Conservation (phyloP, 345 rosid genomes). For the Citrus medica region DNA sequence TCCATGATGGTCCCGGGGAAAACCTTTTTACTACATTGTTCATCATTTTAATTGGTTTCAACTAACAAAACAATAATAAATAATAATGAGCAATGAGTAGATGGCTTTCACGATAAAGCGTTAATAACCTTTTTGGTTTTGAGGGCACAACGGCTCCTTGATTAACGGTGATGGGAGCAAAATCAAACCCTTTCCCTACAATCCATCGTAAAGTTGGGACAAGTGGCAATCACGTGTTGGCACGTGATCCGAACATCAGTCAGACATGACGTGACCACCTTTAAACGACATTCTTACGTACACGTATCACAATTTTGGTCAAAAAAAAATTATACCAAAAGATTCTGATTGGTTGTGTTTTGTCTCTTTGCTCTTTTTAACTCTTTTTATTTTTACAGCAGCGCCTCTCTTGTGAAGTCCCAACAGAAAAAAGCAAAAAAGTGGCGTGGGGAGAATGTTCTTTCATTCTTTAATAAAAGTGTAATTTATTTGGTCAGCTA, state of each 20-base stretch:
- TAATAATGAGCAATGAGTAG: not conserved
- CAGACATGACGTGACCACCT: not conserved
- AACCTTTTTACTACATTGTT: too few relatives aligned
- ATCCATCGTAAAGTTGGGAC: not conserved
- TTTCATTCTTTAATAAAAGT: not conserved
- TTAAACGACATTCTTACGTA: constrained; percentile 4
- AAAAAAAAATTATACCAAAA: not conserved
- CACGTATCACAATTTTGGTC: not conserved
- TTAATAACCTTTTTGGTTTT: not conserved
- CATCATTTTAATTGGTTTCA: not conserved
- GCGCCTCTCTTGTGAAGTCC: too few relatives aligned
- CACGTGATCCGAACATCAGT: constrained; percentile 2
- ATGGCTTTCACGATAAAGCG: constrained; percentile 11
- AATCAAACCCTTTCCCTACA: not conserved
- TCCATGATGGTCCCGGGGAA: too few relatives aligned
- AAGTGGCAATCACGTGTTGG: not conserved
- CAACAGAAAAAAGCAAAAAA: not conserved
- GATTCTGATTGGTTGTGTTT: not conserved
- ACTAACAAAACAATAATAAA: not conserved
- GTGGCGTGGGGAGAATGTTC: not conserved
- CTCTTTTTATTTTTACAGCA: too few relatives aligned
- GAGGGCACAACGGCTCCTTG: constrained; percentile 14
- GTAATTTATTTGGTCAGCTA: not conserved
- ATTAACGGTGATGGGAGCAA: constrained; percentile 20
- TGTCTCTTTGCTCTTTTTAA: too few relatives aligned